phyloP scores from a whole-genome alignment of 805 yeast genomes.

The Myxozyma neotropica region DNA sequence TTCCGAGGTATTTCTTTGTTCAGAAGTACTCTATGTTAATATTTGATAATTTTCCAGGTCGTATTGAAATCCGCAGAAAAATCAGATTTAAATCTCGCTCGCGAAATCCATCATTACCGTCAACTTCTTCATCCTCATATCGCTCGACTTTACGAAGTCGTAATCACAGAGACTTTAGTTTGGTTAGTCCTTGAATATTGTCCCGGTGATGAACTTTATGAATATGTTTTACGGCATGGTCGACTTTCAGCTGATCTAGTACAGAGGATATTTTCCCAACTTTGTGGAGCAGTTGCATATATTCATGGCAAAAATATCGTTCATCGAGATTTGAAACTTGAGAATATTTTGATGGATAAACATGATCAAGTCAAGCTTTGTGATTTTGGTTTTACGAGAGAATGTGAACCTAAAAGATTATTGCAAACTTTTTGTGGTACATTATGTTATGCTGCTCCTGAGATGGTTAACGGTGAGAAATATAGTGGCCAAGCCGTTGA shows the following conservation, averaged over 20 bases:
- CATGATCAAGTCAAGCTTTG: conserved; percentile 80
- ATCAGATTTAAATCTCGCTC: conserved; percentile 79
- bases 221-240: conserved; percentile 40
- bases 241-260: conserved; percentile 47
- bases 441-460: conserved; percentile 96
- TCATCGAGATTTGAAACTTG: conserved; percentile 75
- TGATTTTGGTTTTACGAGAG: conserved; percentile 94
- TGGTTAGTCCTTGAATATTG: conserved; percentile 93
- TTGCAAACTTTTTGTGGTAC: conserved; percentile 92
- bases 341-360: conserved; percentile 57
- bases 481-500: conserved; percentile 60
- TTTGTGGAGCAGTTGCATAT: conserved; percentile 65
- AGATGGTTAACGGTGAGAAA: conserved; percentile 64
- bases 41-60: conserved; percentile 45
- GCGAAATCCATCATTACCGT: conserved; percentile 87
- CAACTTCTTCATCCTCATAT: conserved; percentile 83
- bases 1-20: neutral
- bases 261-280: conserved; percentile 51
- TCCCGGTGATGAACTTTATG: conserved; percentile 57
- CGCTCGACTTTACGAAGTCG: conserved; percentile 80
- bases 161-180: conserved; percentile 73
- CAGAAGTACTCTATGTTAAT: neutral
- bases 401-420: conserved; percentile 56
- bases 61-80: conserved; percentile 79
- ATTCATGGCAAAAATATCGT: conserved; percentile 77